phyloP scores from a whole-genome alignment of 1,139 yeast species.

The Yamadazyma atlantica region DNA sequence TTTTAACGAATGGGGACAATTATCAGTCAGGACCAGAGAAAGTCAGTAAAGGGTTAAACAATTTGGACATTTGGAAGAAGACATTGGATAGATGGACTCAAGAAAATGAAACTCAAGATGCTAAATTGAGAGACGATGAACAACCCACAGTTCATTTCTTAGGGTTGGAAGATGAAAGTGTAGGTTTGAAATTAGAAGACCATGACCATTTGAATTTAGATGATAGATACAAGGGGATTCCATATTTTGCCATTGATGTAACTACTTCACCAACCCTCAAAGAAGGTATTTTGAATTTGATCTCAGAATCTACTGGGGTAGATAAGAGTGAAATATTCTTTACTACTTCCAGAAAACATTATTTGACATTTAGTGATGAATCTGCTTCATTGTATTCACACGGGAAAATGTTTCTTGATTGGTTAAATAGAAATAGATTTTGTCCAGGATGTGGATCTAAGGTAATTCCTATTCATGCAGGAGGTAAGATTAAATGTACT shows the following conservation, averaged over 20 bases:
- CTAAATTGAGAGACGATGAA: slow-evolving; percentile 28
- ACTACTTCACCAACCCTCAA: slow-evolving; percentile 31
- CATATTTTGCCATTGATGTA: slow-evolving; percentile 77
- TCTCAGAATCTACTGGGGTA: slow-evolving; percentile 11
- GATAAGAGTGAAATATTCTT: slow-evolving; percentile 21
- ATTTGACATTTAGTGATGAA: slow-evolving; percentile 33
- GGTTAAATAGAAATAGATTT: slow-evolving; percentile 72
- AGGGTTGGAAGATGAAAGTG: slow-evolving; percentile 64
- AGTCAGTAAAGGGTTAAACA: slow-evolving; percentile 17
- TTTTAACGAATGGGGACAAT: slow-evolving; percentile 37
- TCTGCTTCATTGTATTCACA: slow-evolving; percentile 76
- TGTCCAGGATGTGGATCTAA: slow-evolving; percentile 88
- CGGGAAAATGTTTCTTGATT: slow-evolving; percentile 81
- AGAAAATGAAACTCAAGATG: slow-evolving; percentile 35
- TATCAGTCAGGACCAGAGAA: slow-evolving; percentile 20
- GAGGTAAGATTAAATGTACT: slow-evolving; percentile 72
- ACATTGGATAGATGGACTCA: slow-evolving; percentile 26
- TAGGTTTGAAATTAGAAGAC: slow-evolving; percentile 30
- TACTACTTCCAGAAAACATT: slow-evolving; percentile 37
- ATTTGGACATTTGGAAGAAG: slow-evolving; percentile 23
- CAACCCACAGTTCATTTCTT: slow-evolving; percentile 58
- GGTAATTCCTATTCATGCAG: slow-evolving; percentile 74
- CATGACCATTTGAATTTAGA: slow-evolving; percentile 38
- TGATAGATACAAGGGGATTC: slow-evolving; percentile 63
- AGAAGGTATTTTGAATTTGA: slow-evolving; percentile 21